Evolutionary conservation across 805 yeast genomes (phyloP).

Genomic region (Candida awuae): DNA sequence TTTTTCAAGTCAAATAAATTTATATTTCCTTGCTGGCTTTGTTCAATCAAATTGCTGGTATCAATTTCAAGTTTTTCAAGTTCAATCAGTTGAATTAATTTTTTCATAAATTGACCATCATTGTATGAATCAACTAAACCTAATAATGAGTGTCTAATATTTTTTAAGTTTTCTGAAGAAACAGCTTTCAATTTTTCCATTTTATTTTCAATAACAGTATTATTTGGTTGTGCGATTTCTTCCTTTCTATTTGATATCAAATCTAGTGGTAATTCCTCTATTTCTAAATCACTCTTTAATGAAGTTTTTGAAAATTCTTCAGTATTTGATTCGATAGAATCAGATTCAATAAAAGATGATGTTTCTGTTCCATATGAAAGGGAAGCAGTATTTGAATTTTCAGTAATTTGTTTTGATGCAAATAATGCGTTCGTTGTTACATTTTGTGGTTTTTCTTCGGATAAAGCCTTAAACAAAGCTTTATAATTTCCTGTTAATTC

Average conservation of each 20-base stretch:
- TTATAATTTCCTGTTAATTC: slow-evolving; percentile 23
- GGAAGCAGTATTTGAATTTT: too few species aligned
- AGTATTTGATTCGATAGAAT: too few species aligned
- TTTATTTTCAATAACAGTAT: slow-evolving; percentile 40
- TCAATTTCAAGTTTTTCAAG: slow-evolving; percentile 19
- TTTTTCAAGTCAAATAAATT: slow-evolving; percentile 66
- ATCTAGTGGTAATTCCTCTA: slow-evolving; percentile 3
- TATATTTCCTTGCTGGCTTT: slow-evolving; percentile 20
- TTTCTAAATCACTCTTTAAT: background rate
- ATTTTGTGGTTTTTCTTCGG: background rate
- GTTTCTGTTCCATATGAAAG: too few species aligned
- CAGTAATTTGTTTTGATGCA: too few species aligned
- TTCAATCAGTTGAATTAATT: slow-evolving; percentile 16
- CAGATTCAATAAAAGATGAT: too few species aligned
- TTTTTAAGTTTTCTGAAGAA: slow-evolving; percentile 68
- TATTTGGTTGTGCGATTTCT: slow-evolving; percentile 10
- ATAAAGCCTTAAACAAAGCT: slow-evolving; percentile 18
- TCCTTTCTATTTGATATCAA: slow-evolving; percentile 3
- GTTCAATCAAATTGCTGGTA: slow-evolving; percentile 6
- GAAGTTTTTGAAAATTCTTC: background rate
- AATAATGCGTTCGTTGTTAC: background rate
- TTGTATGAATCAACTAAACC: slow-evolving; percentile 33
- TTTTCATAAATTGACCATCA: slow-evolving; percentile 20
- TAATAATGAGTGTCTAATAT: slow-evolving; percentile 64
- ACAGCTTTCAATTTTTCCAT: slow-evolving; percentile 52